Base-by-base conservation (phyloP, 805 yeast genomes). In the Schwanniomyces polymorphus region DNA sequence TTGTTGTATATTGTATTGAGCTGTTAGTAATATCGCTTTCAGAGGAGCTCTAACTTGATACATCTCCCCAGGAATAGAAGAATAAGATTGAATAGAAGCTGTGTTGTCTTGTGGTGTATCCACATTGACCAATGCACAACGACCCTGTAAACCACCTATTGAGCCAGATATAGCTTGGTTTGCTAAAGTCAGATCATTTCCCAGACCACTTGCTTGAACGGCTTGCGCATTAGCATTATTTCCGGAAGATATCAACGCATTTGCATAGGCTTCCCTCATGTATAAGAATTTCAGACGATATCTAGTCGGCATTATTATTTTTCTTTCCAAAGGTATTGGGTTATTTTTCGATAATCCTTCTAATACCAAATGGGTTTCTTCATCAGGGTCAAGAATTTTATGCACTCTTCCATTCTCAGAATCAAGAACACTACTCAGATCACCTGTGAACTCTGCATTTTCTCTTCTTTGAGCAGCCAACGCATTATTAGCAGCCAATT, bases 231-330 rank as follows among this genome's bases (percentile, higher is more conserved):
- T 61, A 6, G 82, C 79, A 28, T 78, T 74, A 45, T 67, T 66
- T 42, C 84, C 79, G 37, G 88, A 78, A 9, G 83, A 89, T 8
- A 87, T 73, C 11, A 88, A 76, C 1, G 97, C 92, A 49, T 88
- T 81, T 1, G 97, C 96, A 68, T 92, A 88, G 85, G 91, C 88
- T 64, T 94, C 99, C 54, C 98, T 78, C 88, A 90, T 86, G 50
- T 95, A 80, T 56, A 94, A 75, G 57, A 88, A 89, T 47, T 83
- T 78, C 27, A 84, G 84, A 51, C 96, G 80, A 44, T 84, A 69
- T 42, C 87, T 74, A 0, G 86, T 78, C 3, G 97, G 91, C 53
- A 87, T 70, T 2, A 88, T 60, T 8, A 84, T 84, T 45, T 83
- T 82, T 29, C 89, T 67, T 60, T 91, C 98, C 48, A 94, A 68